Percentiles rank a stretch among this genome's conserved stretches.
phyloP scores from a whole-genome alignment of 164 flowering plant genomes.

The Hamamelis virginiana region DNA sequence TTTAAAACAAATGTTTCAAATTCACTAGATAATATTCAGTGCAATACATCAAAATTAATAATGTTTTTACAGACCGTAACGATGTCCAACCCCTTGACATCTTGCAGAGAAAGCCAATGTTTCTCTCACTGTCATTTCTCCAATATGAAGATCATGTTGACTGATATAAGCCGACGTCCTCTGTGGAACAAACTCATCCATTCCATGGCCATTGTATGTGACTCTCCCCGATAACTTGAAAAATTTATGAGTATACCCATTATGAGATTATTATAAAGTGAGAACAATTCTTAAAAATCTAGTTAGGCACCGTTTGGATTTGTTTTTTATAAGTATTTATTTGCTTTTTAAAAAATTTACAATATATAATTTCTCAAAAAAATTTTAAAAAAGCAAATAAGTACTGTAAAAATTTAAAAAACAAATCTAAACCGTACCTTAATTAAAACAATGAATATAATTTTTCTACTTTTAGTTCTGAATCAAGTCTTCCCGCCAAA shows the following conservation, averaged over 20 bases:
- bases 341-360: too few relatives aligned
- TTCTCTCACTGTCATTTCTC: slow-evolving; percentile 58
- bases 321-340: too few relatives aligned
- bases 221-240: slow-evolving; percentile 39
- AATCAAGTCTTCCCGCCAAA: slow-evolving; percentile 44
- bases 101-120: slow-evolving; percentile 50
- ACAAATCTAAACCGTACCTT: too few relatives aligned
- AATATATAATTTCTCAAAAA: too few relatives aligned
- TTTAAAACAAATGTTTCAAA: neutral
- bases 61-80: slow-evolving; percentile 33
- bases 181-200: slow-evolving; percentile 51
- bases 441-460: neutral
- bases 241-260: neutral
- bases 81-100: slow-evolving; percentile 52
- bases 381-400: too few relatives aligned
- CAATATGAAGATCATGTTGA: slow-evolving; percentile 48
- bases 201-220: slow-evolving; percentile 48
- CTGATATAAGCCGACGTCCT: slow-evolving; percentile 52
- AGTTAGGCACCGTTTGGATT: too few relatives aligned
- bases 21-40: too few relatives aligned
- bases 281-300: neutral
- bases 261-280: neutral
- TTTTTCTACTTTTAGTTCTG: slow-evolving; percentile 35
- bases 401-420: too few relatives aligned
- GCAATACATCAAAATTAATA: neutral